Conservation (phyloP, 345 rosid genomes). For the Syzygium jambos region DNA sequence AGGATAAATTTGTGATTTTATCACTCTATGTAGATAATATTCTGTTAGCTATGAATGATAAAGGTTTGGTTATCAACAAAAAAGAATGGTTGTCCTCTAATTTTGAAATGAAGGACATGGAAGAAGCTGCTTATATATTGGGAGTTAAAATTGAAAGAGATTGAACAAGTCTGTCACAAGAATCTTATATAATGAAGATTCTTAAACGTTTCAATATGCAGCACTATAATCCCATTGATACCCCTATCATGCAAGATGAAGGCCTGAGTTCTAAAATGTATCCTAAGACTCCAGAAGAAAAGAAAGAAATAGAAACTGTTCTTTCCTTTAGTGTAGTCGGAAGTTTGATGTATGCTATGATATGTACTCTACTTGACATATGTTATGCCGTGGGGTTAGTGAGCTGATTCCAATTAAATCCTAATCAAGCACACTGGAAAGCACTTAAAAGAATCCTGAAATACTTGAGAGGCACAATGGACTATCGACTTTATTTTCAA, state of each 20-base stretch:
- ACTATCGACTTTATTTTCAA: neutral
- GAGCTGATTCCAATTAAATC: neutral
- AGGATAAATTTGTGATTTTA: neutral
- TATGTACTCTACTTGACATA: neutral
- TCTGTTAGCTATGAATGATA: neutral
- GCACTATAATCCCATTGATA: neutral
- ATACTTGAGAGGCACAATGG: neutral
- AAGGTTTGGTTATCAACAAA: neutral
- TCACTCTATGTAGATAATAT: neutral
- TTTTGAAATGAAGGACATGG: neutral
- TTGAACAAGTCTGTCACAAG: neutral
- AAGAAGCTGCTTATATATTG: neutral
- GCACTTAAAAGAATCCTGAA: neutral
- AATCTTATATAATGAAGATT: neutral
- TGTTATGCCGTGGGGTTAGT: neutral
- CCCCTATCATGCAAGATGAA: neutral
- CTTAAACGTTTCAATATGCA: neutral
- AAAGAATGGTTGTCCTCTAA: neutral
- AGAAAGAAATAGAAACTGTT: neutral
- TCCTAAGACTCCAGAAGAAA: neutral
- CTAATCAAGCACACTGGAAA: fast-evolving
- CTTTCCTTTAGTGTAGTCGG: neutral
- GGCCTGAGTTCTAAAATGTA: no score
- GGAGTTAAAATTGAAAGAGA: neutral
- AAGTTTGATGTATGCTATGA: neutral